Conservation (phyloP, 1,139 yeast genomes). For the Protomyces gravidus region DNA sequence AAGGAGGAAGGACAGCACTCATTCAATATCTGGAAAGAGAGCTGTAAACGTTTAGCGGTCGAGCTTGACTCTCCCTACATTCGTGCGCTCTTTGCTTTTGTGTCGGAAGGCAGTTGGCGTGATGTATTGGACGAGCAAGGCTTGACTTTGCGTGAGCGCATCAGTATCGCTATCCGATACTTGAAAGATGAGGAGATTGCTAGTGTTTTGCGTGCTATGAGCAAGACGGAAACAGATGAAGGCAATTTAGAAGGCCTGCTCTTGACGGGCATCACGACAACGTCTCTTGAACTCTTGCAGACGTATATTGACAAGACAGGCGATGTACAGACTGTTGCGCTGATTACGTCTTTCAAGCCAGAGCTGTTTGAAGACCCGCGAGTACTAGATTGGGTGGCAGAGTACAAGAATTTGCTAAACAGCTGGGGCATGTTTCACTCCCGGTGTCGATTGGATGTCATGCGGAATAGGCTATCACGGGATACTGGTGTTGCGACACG, state of each 20-base stretch:
- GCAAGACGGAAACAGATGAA: conserved; percentile 62
- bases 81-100: conserved; percentile 86
- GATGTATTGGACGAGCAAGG: conserved; percentile 89
- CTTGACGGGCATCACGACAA: conserved; percentile 81
- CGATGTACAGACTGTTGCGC: conserved; percentile 88
- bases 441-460: conserved; percentile 81
- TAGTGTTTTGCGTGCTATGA: conserved; percentile 48
- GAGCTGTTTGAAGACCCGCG: conserved; percentile 66
- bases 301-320: conserved; percentile 83
- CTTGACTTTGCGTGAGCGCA: conserved; percentile 76
- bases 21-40: conserved; percentile 61
- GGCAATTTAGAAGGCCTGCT: conserved; percentile 92
- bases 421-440: conserved; percentile 76
- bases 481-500: conserved; percentile 44
- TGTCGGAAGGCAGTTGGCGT: conserved; percentile 95
- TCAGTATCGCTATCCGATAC: conserved; percentile 85
- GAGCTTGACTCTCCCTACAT: conserved; percentile 86
- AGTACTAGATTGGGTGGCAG: conserved; percentile 35
- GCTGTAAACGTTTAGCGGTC: conserved; percentile 79
- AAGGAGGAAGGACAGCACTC: not conserved
- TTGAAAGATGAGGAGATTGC: conserved; percentile 52
- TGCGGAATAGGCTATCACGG: conserved; percentile 61
- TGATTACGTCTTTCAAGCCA: conserved; percentile 72
- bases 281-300: conserved; percentile 75
- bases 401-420: conserved; percentile 69